Conservation (phyloP, 73 alveolate genomes). For the Tetrahymena malaccensis region DNA sequence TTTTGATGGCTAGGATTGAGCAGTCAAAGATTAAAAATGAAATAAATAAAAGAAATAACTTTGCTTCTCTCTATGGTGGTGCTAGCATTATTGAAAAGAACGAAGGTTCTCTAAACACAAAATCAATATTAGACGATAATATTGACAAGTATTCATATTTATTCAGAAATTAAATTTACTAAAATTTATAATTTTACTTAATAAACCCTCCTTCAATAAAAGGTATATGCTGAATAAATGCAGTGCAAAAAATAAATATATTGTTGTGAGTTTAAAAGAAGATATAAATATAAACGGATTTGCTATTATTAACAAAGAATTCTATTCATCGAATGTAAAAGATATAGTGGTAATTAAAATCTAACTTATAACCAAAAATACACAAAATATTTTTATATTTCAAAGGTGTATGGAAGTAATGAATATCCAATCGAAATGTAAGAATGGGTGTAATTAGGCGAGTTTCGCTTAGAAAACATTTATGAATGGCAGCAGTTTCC, state of each 20-base stretch:
- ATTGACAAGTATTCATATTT: not conserved
- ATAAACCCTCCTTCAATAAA: not conserved
- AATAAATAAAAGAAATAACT: not conserved
- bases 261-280: not conserved
- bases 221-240: not conserved
- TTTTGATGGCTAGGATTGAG: not conserved
- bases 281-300: not conserved
- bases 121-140: not conserved
- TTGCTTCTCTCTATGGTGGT: not conserved
- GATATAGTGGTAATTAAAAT: not conserved
- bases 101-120: not conserved
- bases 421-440: not conserved
- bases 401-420: not conserved
- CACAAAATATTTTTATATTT: not conserved
- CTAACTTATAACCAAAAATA: not conserved
- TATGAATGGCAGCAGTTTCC: not conserved
- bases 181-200: not conserved
- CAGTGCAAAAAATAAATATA: not conserved
- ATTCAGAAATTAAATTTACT: not conserved
- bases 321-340: not conserved
- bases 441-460: not conserved
- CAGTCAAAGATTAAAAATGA: not conserved
- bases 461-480: not conserved
- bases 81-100: not conserved
- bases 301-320: not conserved